Evolutionary conservation across 164 flowering plant species (phyloP).

Genomic region (Nymphaea thermarum): DNA sequence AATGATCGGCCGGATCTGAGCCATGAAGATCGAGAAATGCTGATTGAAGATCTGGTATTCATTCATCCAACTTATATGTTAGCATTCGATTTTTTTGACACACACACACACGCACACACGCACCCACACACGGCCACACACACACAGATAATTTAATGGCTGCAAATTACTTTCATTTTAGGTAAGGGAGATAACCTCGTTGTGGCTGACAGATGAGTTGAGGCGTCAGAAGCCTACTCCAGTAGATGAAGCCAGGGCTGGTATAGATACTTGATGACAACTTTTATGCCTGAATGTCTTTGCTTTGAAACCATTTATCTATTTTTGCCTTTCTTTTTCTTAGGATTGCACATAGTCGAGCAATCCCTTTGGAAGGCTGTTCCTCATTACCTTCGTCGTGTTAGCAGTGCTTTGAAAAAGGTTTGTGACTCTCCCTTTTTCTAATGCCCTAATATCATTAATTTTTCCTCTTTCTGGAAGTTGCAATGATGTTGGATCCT

Average conservation of each 20-base stretch:
- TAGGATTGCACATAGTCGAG: constrained; percentile 86
- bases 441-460: neutral
- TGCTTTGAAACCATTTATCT: constrained; percentile 3
- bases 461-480: neutral
- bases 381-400: constrained; percentile 89
- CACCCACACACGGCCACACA: too few relatives aligned
- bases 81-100: neutral
- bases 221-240: constrained; percentile 93
- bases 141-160: neutral
- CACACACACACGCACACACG: neutral
- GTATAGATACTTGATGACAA: constrained; percentile 19
- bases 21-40: constrained; percentile 75
- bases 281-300: constrained; percentile 4
- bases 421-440: constrained; percentile 7
- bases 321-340: neutral
- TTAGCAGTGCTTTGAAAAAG: constrained; percentile 89
- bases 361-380: constrained; percentile 96
- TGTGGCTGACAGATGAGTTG: constrained; percentile 97
- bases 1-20: constrained; percentile 76
- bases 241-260: constrained; percentile 96
- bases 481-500: constrained; percentile 1
- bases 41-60: constrained; percentile 85
- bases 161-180: constrained; percentile 12
- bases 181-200: constrained; percentile 84
- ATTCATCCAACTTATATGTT: neutral